Evolutionary conservation across 2,329 filamentous ascomycete species (phyloP), one percentile per base, ranked within the genome.

Genomic region (Colletotrichum lindemuthianum): DNA sequence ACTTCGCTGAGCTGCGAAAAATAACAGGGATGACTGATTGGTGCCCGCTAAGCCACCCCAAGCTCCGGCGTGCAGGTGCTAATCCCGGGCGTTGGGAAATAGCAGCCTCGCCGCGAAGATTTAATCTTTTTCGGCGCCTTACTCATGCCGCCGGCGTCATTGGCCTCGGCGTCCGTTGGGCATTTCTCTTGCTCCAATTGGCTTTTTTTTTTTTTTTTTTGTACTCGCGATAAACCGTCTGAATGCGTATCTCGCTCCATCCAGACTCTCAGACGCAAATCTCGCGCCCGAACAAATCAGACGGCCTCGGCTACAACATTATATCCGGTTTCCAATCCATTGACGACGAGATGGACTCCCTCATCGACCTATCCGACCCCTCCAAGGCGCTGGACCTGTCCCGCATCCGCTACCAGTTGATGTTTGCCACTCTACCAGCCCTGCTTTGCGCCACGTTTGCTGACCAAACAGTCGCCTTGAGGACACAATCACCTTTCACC

Each of bases 401-500:
- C 68, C 93, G 96, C 75, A 99, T 98, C 76, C 92, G 96, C 68
- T 97, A 93, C 79, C 93, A 97, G 78, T 82, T 97, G 67, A 96
- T 97, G 94, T 96, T 79, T 79, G 87, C 54, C 41, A 16, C 9
- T 45, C 39, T 24, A 24, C 24, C 24, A 24, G 24, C 24, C 24
- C 24, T 24, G 5, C 24, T 4, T 24, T 24, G 5, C 24, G 24
- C 24, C 24, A 24, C 24, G 24, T 24, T 24, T 24, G 24, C 24
- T 24, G 24, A 24, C 51, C 10, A 47, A 15, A 53, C 73, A 99
- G 96, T 74, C 96, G 96, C 16, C 86, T 98, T 15, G 96, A 99
- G 81, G 96, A 99, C 75, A 98, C 95, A 67, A 98, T 99, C 74
- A 97, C 92, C 70, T 97, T 97, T 79, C 92, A 97, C 79, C 84